These are phyloP conservation scores for Xenoacremonium recifei DNA, from an alignment of 2,329 filamentous ascomycete species.

Conservation along the genomic window DNA sequence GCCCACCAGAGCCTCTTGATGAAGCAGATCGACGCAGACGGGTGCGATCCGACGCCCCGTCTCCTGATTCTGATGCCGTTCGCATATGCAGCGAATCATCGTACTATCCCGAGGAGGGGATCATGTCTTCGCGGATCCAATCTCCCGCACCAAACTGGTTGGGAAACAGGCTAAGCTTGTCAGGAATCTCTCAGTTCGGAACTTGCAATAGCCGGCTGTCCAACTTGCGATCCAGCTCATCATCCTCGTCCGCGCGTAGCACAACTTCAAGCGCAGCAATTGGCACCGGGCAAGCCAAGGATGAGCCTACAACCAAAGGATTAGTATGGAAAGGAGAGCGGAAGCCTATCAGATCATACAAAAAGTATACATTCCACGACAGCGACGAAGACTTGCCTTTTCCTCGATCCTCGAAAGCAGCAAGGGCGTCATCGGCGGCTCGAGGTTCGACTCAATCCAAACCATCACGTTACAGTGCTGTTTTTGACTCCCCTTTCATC, in stretches of 20 bases:
- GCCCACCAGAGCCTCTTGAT: slow-evolving; percentile 11
- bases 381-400: slow-evolving; percentile 24
- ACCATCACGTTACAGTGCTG: slow-evolving; percentile 1
- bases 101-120: slow-evolving; percentile 26
- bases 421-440: neutral
- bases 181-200: slow-evolving; percentile 29
- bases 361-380: slow-evolving; percentile 25
- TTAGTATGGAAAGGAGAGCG: slow-evolving; percentile 27
- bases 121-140: slow-evolving; percentile 17
- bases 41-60: slow-evolving; percentile 10
- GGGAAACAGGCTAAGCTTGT: slow-evolving; percentile 23
- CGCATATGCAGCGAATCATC: slow-evolving; percentile 30
- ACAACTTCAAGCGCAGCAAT: slow-evolving; percentile 8
- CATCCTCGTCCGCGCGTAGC: slow-evolving; percentile 14
- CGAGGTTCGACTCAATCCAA: neutral
- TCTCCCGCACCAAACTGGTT: slow-evolving; percentile 26
- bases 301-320: slow-evolving; percentile 24
- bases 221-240: slow-evolving; percentile 28
- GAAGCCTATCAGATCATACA: slow-evolving; percentile 18
- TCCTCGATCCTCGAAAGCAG: slow-evolving; percentile 2
- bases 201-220: slow-evolving; percentile 28
- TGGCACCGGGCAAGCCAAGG: slow-evolving; percentile 17
- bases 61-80: slow-evolving; percentile 5
- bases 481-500: slow-evolving; percentile 1
- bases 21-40: slow-evolving; percentile 15